A percentile compares a stretch with the other conserved stretches of the same genome.
These are phyloP conservation scores for Carex parvula DNA, from an alignment of 176 grass and related monocot species.

Conservation along the genomic window DNA sequence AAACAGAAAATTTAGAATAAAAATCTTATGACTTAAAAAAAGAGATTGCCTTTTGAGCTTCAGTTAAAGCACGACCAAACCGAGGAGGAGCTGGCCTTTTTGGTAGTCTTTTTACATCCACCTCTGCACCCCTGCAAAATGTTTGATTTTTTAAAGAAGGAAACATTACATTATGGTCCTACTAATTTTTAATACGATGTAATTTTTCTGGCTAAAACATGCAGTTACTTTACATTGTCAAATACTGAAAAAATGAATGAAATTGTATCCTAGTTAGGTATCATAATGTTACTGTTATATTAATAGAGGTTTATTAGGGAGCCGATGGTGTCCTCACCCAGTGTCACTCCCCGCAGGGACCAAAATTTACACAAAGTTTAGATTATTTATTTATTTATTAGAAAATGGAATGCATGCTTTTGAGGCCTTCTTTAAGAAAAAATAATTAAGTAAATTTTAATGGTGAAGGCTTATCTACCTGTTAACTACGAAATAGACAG, in stretches of 20 bases:
- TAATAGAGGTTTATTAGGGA: background rate
- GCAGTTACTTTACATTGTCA: background rate
- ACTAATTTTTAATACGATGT: conserved; percentile 7
- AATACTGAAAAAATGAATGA: background rate
- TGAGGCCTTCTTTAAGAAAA: background rate
- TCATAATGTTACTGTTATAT: background rate
- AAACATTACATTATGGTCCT: background rate
- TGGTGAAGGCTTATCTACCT: conserved; percentile 33
- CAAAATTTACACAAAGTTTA: background rate
- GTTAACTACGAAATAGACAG: conserved; percentile 91
- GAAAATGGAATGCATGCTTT: background rate
- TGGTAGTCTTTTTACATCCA: conserved; percentile 82
- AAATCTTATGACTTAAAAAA: background rate
- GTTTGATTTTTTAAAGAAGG: background rate
- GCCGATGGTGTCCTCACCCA: background rate
- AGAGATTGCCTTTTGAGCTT: conserved; percentile 70
- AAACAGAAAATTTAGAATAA: background rate
- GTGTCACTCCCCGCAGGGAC: background rate
- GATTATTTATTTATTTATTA: background rate
- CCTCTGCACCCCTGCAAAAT: conserved; percentile 46
- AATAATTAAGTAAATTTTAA: background rate
- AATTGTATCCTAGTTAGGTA: background rate
- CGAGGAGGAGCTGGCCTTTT: conserved; percentile 85
- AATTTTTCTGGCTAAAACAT: background rate
- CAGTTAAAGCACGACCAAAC: conserved; percentile 69